Conservation (phyloP, 2,329 filamentous ascomycete genomes). For the Ophiostoma ulmi region DNA sequence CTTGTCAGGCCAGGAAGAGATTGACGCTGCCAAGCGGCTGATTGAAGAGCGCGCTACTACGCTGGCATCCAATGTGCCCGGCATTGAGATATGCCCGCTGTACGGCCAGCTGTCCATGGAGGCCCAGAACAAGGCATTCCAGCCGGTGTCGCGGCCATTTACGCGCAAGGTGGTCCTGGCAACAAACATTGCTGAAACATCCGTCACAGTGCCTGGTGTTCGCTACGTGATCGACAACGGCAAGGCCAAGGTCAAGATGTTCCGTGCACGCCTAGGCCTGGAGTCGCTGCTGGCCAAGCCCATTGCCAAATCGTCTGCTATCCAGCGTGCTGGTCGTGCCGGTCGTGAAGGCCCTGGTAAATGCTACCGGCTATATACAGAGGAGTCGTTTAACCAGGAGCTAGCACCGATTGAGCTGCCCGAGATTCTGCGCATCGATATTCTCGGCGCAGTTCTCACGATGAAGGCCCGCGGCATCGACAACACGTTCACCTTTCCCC, state of each 20-base stretch:
- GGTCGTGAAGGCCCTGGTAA: slow-evolving; percentile 88
- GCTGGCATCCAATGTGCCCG: slow-evolving; percentile 70
- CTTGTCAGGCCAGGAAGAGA: slow-evolving; percentile 86
- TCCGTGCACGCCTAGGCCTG: slow-evolving; percentile 74
- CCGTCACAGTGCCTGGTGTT: slow-evolving; percentile 90
- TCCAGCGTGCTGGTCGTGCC: slow-evolving; percentile 86
- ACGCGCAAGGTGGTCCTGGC: slow-evolving; percentile 87
- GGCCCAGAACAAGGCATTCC: slow-evolving; percentile 81
- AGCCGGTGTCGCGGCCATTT: slow-evolving; percentile 61
- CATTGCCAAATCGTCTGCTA: slow-evolving; percentile 88
- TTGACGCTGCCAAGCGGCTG: slow-evolving; percentile 73
- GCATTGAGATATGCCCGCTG: slow-evolving; percentile 67
- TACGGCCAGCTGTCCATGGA: slow-evolving; percentile 86
- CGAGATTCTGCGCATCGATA: slow-evolving; percentile 85
- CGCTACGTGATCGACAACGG: slow-evolving; percentile 88
- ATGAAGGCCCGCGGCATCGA: slow-evolving; percentile 90
- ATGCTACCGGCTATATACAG: slow-evolving; percentile 84
- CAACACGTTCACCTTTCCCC: slow-evolving; percentile 74
- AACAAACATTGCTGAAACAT: slow-evolving; percentile 98
- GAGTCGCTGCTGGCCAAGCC: slow-evolving; percentile 86
- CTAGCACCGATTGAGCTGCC: slow-evolving; percentile 67
- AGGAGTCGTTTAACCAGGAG: slow-evolving; percentile 65
- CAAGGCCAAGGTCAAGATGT: slow-evolving; percentile 92
- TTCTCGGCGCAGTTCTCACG: slow-evolving; percentile 77
- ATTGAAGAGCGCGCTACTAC: slow-evolving; percentile 73